phyloP scores from a whole-genome alignment of 2,329 filamentous ascomycete genomes.

The Biscogniauxia mediterranea region DNA sequence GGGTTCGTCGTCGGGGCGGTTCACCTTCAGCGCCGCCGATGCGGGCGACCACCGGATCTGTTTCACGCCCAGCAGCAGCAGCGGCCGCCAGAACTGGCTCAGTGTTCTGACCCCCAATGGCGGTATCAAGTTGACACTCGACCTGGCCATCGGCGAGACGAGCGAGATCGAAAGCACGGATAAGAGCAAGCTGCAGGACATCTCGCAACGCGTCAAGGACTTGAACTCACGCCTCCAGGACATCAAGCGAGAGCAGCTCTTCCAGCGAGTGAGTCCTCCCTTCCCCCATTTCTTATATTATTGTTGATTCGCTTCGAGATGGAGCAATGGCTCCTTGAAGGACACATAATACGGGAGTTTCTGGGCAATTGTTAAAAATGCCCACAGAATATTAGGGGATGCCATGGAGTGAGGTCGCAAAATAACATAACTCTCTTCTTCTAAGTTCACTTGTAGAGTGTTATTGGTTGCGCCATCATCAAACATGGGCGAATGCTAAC shows the following conservation, averaged over 20 bases:
- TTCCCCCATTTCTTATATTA: background rate
- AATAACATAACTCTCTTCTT: too few relatives aligned
- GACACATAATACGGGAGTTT: too few relatives aligned
- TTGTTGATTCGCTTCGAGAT: too few relatives aligned
- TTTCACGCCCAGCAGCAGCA: conserved; percentile 80
- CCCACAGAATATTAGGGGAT: too few relatives aligned
- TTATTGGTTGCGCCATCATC: background rate
- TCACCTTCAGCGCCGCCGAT: conserved; percentile 94
- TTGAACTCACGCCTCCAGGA: conserved; percentile 84
- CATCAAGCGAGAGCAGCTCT: conserved; percentile 91
- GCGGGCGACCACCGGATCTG: conserved; percentile 95
- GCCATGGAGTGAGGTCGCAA: too few relatives aligned
- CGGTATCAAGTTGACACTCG: conserved; percentile 79
- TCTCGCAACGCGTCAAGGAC: conserved; percentile 84
- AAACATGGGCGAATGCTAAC: conserved; percentile 1
- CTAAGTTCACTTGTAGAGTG: background rate
- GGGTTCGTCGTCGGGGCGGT: conserved; percentile 72
- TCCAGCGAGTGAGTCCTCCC: conserved; percentile 70
- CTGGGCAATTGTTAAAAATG: too few relatives aligned
- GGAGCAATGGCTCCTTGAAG: too few relatives aligned
- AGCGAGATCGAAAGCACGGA: conserved; percentile 91
- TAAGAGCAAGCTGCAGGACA: conserved; percentile 88
- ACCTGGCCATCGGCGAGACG: conserved; percentile 92
- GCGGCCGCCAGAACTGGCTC: conserved; percentile 70
- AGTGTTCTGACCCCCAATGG: conserved; percentile 63